phyloP scores from a whole-genome alignment of 805 yeast genomes.

The Candida tammaniensis region DNA sequence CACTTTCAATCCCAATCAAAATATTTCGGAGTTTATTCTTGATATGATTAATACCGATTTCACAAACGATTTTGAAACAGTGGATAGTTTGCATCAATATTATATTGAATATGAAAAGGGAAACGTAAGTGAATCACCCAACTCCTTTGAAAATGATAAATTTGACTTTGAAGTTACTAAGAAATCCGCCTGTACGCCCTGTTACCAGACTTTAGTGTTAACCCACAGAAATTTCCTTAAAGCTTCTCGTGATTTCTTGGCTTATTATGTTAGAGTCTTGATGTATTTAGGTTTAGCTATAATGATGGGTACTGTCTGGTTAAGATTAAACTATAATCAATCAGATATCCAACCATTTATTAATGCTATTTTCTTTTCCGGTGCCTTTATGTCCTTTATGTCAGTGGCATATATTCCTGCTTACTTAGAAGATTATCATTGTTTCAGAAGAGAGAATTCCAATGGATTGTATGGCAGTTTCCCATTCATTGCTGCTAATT shows the following conservation, averaged over 20 bases:
- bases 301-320: constrained; percentile 37
- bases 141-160: neutral
- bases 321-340: constrained; percentile 25
- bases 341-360: constrained; percentile 31
- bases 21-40: constrained; percentile 27
- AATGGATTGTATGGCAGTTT: constrained; percentile 39
- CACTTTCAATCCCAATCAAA: constrained; percentile 17
- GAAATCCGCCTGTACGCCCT: constrained; percentile 2
- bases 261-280: constrained; percentile 33
- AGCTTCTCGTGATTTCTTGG: constrained; percentile 32
- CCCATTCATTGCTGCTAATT: constrained; percentile 33
- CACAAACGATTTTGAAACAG: neutral
- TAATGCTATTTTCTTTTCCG: constrained; percentile 38
- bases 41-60: constrained; percentile 30
- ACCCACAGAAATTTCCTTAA: constrained; percentile 26
- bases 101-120: constrained; percentile 1
- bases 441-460: constrained; percentile 28
- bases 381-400: constrained; percentile 47
- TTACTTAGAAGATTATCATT: constrained; percentile 30
- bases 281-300: constrained; percentile 41
- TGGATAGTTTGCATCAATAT: constrained; percentile 2
- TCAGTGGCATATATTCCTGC: constrained; percentile 42
- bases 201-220: constrained; percentile 17
- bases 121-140: neutral
- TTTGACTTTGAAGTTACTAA: constrained; percentile 1